phyloP scores from a whole-genome alignment of 805 yeast genomes.

The Grigorovia transvaalensis region DNA sequence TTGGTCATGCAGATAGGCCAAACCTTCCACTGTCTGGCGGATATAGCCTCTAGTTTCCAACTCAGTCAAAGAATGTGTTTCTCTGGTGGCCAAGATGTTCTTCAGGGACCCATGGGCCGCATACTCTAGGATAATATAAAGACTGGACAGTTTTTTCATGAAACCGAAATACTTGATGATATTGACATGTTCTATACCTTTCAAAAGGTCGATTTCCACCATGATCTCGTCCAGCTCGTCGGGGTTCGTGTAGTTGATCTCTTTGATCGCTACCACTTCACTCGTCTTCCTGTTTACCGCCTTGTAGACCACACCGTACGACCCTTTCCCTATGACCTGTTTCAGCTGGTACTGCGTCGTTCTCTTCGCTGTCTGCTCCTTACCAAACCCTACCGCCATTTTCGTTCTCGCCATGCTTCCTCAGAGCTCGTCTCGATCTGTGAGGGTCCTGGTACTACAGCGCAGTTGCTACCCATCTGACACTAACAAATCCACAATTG shows the following conservation, averaged over 20 bases:
- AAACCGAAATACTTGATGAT: constrained; percentile 91
- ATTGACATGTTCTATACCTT: constrained; percentile 73
- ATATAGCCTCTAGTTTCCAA: constrained; percentile 49
- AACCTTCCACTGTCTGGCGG: constrained; percentile 61
- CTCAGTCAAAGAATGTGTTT: constrained; percentile 41
- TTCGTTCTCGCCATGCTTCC: no score
- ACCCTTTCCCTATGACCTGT: constrained; percentile 78
- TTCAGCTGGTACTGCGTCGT: constrained; percentile 37
- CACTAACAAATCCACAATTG: no score
- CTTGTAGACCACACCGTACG: constrained; percentile 77
- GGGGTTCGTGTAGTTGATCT: constrained; percentile 59
- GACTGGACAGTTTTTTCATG: constrained; percentile 50
- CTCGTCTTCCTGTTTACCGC: constrained; percentile 59
- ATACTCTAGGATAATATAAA: constrained; percentile 71
- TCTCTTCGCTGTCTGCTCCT: not conserved
- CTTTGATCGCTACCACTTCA: constrained; percentile 70
- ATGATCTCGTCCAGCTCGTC: constrained; percentile 51
- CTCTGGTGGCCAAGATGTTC: constrained; percentile 28
- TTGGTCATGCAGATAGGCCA: constrained; percentile 59
- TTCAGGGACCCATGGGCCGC: constrained; percentile 61
- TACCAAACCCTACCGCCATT: no score
- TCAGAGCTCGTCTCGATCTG: no score
- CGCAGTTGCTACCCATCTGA: no score
- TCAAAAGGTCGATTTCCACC: constrained; percentile 63
- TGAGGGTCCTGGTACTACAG: no score